phyloP scores from a whole-genome alignment of 805 yeast species.

The Candida insectorum region DNA sequence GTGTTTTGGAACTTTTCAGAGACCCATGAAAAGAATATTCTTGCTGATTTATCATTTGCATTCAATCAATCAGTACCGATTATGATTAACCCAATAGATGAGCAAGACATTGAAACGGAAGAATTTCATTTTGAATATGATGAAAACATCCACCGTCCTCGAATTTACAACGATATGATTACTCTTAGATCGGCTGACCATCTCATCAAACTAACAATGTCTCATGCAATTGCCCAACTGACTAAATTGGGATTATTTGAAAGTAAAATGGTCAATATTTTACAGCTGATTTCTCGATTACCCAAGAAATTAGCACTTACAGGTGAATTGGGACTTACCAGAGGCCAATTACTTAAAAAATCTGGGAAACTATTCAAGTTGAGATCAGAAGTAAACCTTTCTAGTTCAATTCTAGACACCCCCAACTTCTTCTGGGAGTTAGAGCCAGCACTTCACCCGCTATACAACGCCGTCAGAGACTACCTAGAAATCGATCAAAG shows the following conservation, averaged over 20 bases:
- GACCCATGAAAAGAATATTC: constrained; percentile 84
- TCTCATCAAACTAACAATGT: constrained; percentile 84
- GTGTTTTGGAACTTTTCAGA: constrained; percentile 97
- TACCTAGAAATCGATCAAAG: constrained; percentile 93
- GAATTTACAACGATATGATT: constrained; percentile 92
- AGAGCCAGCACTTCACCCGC: constrained; percentile 93
- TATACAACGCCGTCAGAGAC: constrained; percentile 85
- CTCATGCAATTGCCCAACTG: constrained; percentile 96
- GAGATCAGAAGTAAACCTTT: constrained; percentile 88
- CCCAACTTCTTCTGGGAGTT: constrained; percentile 95
- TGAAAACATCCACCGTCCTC: constrained; percentile 55
- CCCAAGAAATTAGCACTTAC: constrained; percentile 89
- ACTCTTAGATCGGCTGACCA: constrained; percentile 90
- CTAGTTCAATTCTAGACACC: constrained; percentile 87
- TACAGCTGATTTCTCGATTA: constrained; percentile 80
- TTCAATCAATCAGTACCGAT: constrained; percentile 39
- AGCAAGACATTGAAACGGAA: constrained; percentile 90
- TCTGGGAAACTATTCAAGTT: constrained; percentile 88
- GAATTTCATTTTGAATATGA: constrained; percentile 78
- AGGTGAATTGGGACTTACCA: constrained; percentile 78
- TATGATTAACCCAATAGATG: constrained; percentile 71
- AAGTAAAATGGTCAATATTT: constrained; percentile 79
- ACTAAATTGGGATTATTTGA: constrained; percentile 90
- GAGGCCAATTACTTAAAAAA: constrained; percentile 81
- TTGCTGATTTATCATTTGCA: constrained; percentile 87